Evolutionary conservation across 1,284 basidiomycete genomes (phyloP), one percentile per base, ranked within the genome.

Genomic region (Ustilago bromivora): DNA sequence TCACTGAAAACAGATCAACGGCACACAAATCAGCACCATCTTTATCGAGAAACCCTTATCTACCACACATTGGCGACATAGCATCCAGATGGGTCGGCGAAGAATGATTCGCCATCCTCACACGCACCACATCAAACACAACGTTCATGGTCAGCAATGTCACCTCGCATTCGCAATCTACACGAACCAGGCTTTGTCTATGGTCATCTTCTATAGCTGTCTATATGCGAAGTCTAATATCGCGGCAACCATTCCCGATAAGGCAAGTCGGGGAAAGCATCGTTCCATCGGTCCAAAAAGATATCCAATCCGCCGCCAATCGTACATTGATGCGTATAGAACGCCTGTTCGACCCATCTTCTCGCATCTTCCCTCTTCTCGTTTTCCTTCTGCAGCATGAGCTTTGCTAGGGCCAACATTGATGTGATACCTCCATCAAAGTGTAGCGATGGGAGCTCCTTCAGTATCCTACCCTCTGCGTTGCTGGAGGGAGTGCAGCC

Each of bases 261-360:
- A 13, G 76, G 76, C 35, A 78, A 46, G 13, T 73, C 56, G 3
- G 65, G 61, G 52, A 74, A 78, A 11, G 68, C 69, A n/a, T 71
- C 73, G 1, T 59, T 52, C 81, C 78, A 84, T 8, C 82, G 74
- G 54, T 83, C 80, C 28, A 79, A 49, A 43, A 84, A 82, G 64
- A 84, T 67, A 32, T 74, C 68, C 47, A 63, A 41, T 0, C 82
- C 82, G n/a, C 82, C 82, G 2, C 81, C 81, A 28, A 84, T 83
- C 56, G 82, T 82, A 57, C 76, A 79, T 23, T 78, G 64, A 66
- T 84, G 82, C 8, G 76, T 72, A 34, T 75, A 76, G 46, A 78
- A 68, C 0, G 82, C 82, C 51, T 82, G 70, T 31, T 76, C 67
- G 31, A 78, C 57, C 80, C 78, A 81, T 32, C 65, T 53, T 12